Conservation (phyloP, 805 yeast genomes). For the Sugiyamaella smithiae region DNA sequence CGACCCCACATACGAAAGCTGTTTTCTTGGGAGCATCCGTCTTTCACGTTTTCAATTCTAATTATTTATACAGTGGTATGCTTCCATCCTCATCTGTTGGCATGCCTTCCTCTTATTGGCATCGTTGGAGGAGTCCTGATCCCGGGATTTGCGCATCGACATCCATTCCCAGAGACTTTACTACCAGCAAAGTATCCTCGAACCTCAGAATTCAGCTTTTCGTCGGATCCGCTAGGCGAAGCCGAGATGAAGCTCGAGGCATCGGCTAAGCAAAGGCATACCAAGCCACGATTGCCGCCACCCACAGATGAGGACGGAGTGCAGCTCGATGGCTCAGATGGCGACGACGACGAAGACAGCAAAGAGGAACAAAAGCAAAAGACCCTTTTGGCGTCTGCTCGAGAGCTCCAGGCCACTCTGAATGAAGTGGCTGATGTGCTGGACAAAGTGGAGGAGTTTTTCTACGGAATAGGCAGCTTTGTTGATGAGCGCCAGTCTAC, state of each 20-base stretch:
- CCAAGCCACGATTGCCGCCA: neutral
- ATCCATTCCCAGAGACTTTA: constrained; percentile 46
- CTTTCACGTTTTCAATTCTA: constrained; percentile 60
- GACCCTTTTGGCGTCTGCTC: constrained; percentile 9
- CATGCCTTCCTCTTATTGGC: constrained; percentile 59
- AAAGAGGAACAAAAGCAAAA: neutral
- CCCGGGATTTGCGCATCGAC: constrained; percentile 67
- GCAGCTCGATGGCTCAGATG: constrained; percentile 1
- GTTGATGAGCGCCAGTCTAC: constrained; percentile 67
- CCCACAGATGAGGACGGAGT: constrained; percentile 1
- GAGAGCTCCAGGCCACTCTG: constrained; percentile 16
- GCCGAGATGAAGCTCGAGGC: neutral
- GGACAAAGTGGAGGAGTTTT: constrained; percentile 52
- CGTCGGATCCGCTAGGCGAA: constrained; percentile 7
- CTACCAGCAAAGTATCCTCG: constrained; percentile 28
- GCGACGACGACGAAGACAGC: neutral
- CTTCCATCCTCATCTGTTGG: constrained; percentile 64
- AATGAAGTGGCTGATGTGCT: constrained; percentile 40
- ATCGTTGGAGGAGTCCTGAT: constrained; percentile 57
- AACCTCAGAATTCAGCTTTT: neutral
- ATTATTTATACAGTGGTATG: constrained; percentile 66
- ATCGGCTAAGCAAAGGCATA: neutral
- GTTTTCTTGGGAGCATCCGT: constrained; percentile 72
- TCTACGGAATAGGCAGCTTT: constrained; percentile 66
- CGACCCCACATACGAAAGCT: constrained; percentile 29